Conservation (phyloP, 768 basidiomycete genomes). For the Lactifluus rugatus region DNA sequence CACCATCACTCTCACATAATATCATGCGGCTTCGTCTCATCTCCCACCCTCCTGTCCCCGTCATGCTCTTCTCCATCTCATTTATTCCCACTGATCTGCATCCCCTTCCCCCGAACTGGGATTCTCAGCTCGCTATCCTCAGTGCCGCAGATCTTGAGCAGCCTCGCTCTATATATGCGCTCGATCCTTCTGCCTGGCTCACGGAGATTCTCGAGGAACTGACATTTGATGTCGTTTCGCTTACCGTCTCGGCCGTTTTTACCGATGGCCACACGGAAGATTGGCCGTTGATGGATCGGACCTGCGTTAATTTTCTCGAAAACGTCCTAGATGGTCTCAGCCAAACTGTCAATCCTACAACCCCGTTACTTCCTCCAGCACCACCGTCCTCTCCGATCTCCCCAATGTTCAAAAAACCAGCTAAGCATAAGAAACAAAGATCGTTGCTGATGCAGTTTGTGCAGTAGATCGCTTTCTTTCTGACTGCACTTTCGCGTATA, state of each 20-base stretch:
- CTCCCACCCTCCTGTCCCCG: slow-evolving; percentile 35
- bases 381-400: slow-evolving; percentile 17
- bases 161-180: slow-evolving; percentile 43
- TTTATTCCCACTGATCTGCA: slow-evolving; percentile 37
- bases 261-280: slow-evolving; percentile 45
- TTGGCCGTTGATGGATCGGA: slow-evolving; percentile 35
- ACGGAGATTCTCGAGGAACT: slow-evolving; percentile 48
- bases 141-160: slow-evolving; percentile 43
- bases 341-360: slow-evolving; percentile 34
- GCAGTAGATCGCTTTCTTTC: slow-evolving; percentile 33
- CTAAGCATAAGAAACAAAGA: slow-evolving; percentile 58
- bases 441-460: slow-evolving; percentile 65
- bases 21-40: slow-evolving; percentile 52
- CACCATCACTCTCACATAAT: neutral
- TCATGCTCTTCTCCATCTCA: slow-evolving; percentile 48
- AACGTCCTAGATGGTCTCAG: slow-evolving; percentile 45
- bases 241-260: slow-evolving; percentile 43
- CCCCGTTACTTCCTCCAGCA: slow-evolving; percentile 22
- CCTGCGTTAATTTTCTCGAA: slow-evolving; percentile 38
- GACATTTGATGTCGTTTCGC: slow-evolving; percentile 45
- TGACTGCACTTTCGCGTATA: neutral
- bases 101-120: slow-evolving; percentile 44
- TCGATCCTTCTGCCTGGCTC: slow-evolving; percentile 53
- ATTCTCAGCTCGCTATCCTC: slow-evolving; percentile 41
- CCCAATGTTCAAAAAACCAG: slow-evolving; percentile 27